Evolutionary conservation across 2,329 filamentous ascomycete species (phyloP), one percentile per base, ranked within the genome.

Genomic region (Aurifilum marmelostoma): DNA sequence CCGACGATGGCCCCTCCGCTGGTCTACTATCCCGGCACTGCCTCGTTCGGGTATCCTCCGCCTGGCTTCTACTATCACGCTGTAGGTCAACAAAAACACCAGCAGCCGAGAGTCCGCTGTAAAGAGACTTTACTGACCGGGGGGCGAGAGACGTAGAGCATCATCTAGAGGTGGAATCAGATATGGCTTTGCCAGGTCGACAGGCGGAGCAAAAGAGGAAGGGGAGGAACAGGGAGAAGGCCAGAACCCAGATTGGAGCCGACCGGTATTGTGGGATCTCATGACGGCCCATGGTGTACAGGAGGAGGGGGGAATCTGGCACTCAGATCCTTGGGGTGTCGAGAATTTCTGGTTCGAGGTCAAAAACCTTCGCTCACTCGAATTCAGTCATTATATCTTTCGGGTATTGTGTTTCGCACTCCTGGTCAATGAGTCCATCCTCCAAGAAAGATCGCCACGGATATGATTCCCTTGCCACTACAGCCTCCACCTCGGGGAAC

Each of bases 1-100:
- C 63, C 50, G 3, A 34, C 50, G 1, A 34, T 12, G 11, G 58
- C 58, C 34, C 24, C 37, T 27, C 59, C 59, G 14, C 11, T 41
- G 1, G n/a, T 62, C 24, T 43, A 62, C 24, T 43, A 16, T 4
- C 34, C 37, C n/a, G 59, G 32, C 34, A 43, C 59, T 9, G 34
- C 34, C 37, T 37, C n/a, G 4, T 43, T 29, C 3, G 6, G 16
- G 12, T 37, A 64, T 18, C 67, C 47, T 6, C 41, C 60, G 12
- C 67, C 65, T 18, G 34, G 60, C 6, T 12, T 69, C 5, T 69
- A 65, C 64, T 67, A 67, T 32, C 67, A 50, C 27, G 67, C 65
- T 18, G 67, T 63, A 37, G 18, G 43, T n/a, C 56, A 32, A n/a
- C 32, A 5, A 6, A 29, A 32, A n/a, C 32, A 5, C 16, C 32